Evolutionary conservation across 73 alveolate genomes (phyloP).

Genomic region (Tetrahymena malaccensis): DNA sequence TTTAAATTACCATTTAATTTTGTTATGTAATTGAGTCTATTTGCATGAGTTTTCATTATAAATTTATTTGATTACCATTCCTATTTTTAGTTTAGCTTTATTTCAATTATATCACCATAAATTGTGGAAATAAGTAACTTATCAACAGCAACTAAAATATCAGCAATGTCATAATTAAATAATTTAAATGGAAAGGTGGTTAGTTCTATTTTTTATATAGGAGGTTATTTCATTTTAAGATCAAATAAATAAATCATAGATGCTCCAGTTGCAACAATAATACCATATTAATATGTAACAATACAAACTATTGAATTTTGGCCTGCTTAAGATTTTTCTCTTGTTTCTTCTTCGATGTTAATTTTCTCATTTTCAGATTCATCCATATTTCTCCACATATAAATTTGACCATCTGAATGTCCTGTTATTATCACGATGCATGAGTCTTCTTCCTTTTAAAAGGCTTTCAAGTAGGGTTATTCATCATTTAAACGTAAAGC

Average conservation of each 20-base stretch:
- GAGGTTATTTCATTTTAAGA: conserved; percentile 14
- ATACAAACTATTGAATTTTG: conserved; percentile 29
- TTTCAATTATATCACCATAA: conserved; percentile 37
- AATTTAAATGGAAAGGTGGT: conserved; percentile 33
- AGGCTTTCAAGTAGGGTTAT: neutral
- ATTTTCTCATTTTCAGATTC: neutral
- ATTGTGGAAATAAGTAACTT: conserved; percentile 22
- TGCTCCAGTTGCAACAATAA: conserved; percentile 35
- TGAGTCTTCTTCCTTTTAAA: neutral
- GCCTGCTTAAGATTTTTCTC: conserved; percentile 6
- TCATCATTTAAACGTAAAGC: neutral
- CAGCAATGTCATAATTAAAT: conserved; percentile 36
- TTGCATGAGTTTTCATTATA: conserved; percentile 28
- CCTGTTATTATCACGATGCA: neutral
- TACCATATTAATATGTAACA: conserved; percentile 15
- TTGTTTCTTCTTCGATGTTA: neutral
- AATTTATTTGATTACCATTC: conserved; percentile 18
- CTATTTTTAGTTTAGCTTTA: conserved; percentile 6
- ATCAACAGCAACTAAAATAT: conserved; percentile 39
- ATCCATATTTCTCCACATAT: neutral
- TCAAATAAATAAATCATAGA: conserved; percentile 30
- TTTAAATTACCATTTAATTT: conserved; percentile 23
- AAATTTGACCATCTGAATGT: neutral
- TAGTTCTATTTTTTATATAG: conserved; percentile 18
- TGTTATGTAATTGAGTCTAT: conserved; percentile 25